phyloP scores from a whole-genome alignment of 306 rosid species.

The Styphnolobium japonicum region DNA sequence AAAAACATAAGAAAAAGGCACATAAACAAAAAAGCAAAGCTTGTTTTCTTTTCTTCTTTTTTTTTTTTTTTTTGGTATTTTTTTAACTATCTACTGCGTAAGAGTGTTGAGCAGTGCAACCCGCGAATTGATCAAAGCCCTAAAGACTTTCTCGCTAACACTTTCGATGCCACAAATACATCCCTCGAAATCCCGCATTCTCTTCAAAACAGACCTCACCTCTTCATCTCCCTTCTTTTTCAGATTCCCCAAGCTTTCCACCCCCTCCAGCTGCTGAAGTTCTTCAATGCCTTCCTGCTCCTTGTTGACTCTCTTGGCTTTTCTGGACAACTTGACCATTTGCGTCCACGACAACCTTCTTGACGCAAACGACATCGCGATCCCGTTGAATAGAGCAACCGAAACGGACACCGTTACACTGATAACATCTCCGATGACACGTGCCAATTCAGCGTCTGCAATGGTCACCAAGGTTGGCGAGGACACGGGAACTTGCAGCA shows the following conservation, averaged over 20 bases:
- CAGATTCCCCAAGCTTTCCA: constrained; percentile 33
- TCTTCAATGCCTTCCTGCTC: constrained; percentile 49
- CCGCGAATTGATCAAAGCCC: constrained; percentile 67
- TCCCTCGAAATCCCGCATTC: constrained; percentile 58
- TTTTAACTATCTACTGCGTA: constrained; percentile 23
- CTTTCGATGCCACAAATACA: constrained; percentile 47
- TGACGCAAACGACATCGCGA: constrained; percentile 41
- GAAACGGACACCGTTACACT: constrained; percentile 59
- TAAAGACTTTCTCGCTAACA: constrained; percentile 52
- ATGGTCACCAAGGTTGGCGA: not conserved
- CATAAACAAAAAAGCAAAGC: not conserved
- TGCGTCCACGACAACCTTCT: constrained; percentile 44
- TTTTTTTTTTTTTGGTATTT: not conserved
- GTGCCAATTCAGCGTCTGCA: constrained; percentile 47
- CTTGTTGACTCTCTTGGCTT: constrained; percentile 15
- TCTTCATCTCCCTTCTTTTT: constrained; percentile 62
- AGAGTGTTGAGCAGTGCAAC: constrained; percentile 68
- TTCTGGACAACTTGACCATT: constrained; percentile 37
- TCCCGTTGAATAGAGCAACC: constrained; percentile 51
- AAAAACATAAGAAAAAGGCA: not conserved
- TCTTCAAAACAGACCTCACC: constrained; percentile 50
- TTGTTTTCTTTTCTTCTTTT: not conserved
- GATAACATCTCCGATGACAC: constrained; percentile 50
- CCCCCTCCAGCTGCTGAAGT: constrained; percentile 21
- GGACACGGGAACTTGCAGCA: not conserved